Evolutionary conservation across 148 eudicot genomes (phyloP), one percentile per base, ranked within the genome.

Genomic region (Spergularia marina): DNA sequence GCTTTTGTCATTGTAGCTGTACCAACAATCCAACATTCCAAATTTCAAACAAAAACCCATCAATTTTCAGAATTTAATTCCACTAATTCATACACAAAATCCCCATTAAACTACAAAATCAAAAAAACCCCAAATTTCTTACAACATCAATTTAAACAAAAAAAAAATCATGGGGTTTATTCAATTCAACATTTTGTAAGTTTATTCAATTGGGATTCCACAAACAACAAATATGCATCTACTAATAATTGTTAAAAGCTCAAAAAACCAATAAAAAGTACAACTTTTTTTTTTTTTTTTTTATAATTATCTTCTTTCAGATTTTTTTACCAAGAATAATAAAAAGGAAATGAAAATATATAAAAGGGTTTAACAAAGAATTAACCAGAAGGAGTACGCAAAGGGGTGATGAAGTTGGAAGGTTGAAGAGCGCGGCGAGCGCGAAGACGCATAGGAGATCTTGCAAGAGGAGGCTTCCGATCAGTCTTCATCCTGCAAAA

Each of bases 401-500:
- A 59, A 78, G 78, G 73, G 56, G 78, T 54, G 84, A 77, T n/a
- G 56, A 1, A 34, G 44, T 73, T 74, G 34, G 81, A 76, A 44
- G 95, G 83, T 52, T 76, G 89, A 65, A 92, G 87, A n/a, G 34
- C 66, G 2, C 88, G 88, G 17, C 95, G 97, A 61, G 87, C 71
- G 5, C 91, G 93, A 59, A 92, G 83, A 11, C 83, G 74, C 67
- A 87, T 80, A 6, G 97, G 95, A 74, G 97, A 92, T 80, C 78
- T 78, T 14, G 86, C 77, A 6, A 92, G 89, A 25, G 94, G 96
- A 0, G 89, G 98, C 73, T 87, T 91, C 36, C 91, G 83, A 80
- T 80, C 88, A 4, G 92, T 77, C 83, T 89, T 85, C 91, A 89
- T 80, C 68, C 74, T 81, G 76, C 74, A 78, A 73, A 84, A 25